phyloP scores from a whole-genome alignment of 208 protist species.

The Vickermania spadyakhi region DNA sequence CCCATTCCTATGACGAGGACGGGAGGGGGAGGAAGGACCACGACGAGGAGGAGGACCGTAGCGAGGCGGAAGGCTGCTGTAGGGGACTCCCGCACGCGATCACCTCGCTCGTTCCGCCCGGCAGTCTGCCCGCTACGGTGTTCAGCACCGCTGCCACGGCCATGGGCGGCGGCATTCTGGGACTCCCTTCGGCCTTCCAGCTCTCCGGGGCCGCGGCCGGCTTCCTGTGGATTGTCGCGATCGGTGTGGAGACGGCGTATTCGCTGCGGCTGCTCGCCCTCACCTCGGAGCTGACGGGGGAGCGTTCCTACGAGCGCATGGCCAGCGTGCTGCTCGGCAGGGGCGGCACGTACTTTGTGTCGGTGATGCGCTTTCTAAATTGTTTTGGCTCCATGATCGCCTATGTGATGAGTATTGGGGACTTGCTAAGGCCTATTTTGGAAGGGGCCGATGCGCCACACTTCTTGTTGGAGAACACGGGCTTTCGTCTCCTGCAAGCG shows the following conservation, averaged over 20 bases:
- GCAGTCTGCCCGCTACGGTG: slow-evolving; percentile 5
- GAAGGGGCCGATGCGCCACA: neutral
- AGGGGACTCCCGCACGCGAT: neutral
- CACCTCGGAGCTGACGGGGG: neutral
- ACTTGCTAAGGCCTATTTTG: neutral
- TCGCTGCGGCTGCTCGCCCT: neutral
- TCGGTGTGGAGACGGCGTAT: neutral
- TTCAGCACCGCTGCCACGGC: slow-evolving; percentile 11
- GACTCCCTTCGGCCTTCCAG: slow-evolving; percentile 9
- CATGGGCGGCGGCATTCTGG: slow-evolving; percentile 14
- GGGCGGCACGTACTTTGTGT: neutral
- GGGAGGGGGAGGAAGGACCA: neutral
- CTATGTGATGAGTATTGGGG: neutral
- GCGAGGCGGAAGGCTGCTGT: neutral
- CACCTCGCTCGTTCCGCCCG: slow-evolving; percentile 3
- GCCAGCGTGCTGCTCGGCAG: neutral
- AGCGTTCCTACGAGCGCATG: slow-evolving; percentile 2
- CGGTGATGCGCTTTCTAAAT: slow-evolving; percentile 1
- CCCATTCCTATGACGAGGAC: neutral
- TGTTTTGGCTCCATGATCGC: neutral
- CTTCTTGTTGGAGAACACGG: slow-evolving; percentile 3
- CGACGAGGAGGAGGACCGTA: neutral
- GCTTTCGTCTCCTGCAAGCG: slow-evolving; percentile 13
- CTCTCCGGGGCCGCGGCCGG: neutral
- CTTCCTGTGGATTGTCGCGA: neutral